A percentile compares a stretch with the other conserved stretches of the same genome.
These are phyloP conservation scores for Aspergillus nomiae DNA, from an alignment of 2,329 filamentous ascomycete genomes.

Conservation along the genomic window DNA sequence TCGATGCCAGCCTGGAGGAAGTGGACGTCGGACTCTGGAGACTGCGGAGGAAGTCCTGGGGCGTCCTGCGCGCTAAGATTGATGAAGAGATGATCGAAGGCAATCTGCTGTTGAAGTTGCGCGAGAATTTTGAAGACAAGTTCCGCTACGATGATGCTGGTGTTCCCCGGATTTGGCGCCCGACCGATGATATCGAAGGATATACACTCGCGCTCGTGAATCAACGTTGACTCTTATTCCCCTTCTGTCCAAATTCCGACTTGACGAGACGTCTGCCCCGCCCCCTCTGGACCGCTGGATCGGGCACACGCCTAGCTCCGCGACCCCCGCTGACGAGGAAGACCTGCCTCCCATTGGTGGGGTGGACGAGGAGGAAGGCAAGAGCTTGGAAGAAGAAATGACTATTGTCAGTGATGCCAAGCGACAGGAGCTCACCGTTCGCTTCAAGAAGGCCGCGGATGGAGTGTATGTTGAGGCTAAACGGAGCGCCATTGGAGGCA, in stretches of 20 bases:
- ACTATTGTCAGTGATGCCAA: slow-evolving; percentile 89
- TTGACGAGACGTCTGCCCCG: slow-evolving; percentile 70
- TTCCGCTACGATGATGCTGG: slow-evolving; percentile 96
- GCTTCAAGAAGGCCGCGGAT: slow-evolving; percentile 98
- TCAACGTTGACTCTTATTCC: slow-evolving; percentile 90
- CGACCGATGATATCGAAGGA: slow-evolving; percentile 92
- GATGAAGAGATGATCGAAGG: slow-evolving; percentile 98
- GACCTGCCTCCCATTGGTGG: slow-evolving; percentile 87
- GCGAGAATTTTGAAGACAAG: slow-evolving; percentile 98
- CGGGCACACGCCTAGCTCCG: slow-evolving; percentile 72
- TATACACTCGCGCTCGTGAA: slow-evolving; percentile 90
- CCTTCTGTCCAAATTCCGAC: slow-evolving; percentile 79
- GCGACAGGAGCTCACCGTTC: slow-evolving; percentile 83
- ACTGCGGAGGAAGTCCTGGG: slow-evolving; percentile 91
- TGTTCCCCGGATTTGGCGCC: slow-evolving; percentile 94
- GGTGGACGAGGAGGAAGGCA: slow-evolving; percentile 91
- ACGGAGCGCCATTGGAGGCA: slow-evolving; percentile 90
- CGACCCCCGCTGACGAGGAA: slow-evolving; percentile 82
- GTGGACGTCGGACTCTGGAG: slow-evolving; percentile 92
- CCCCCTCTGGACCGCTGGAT: slow-evolving; percentile 87
- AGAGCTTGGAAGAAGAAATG: slow-evolving; percentile 95
- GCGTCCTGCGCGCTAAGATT: slow-evolving; percentile 82
- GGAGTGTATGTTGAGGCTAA: slow-evolving; percentile 98
- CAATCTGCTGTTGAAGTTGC: slow-evolving; percentile 89
- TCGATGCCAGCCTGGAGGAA: slow-evolving; percentile 88